Conservation (phyloP, 805 yeast genomes). For the Metschnikowia corniflorae region DNA sequence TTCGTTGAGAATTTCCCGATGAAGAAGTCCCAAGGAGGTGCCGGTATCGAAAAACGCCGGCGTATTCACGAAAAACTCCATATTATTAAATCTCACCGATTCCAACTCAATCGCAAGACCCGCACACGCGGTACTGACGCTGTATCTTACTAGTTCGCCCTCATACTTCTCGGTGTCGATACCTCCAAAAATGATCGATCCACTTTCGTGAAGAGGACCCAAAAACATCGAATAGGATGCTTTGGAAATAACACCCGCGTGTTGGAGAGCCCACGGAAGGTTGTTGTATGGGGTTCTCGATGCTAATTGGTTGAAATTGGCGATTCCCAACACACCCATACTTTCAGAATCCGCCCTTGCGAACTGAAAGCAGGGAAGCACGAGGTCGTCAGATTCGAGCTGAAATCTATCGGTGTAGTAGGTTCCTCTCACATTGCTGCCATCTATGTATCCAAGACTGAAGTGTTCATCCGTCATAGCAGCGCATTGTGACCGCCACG, state of each 20-base stretch:
- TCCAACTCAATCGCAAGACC: conserved; percentile 7
- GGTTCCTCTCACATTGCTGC: conserved; percentile 3
- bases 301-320: conserved; percentile 5
- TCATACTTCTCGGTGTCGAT: conserved; percentile 39
- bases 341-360: conserved; percentile 2
- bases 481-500: neutral
- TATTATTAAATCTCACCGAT: conserved; percentile 3
- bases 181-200: conserved; percentile 40
- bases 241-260: conserved; percentile 52
- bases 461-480: conserved; percentile 3
- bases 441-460: conserved; percentile 8
- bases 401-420: conserved; percentile 9
- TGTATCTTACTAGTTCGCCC: conserved; percentile 8
- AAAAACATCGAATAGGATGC: conserved; percentile 62
- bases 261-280: conserved; percentile 58
- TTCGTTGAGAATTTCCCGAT: conserved; percentile 8
- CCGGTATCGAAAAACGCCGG: conserved; percentile 14
- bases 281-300: conserved; percentile 28
- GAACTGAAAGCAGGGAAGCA: conserved; percentile 11
- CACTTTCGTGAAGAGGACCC: conserved; percentile 32
- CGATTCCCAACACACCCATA: conserved; percentile 12
- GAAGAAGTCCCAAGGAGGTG: conserved; percentile 9
- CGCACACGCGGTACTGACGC: neutral
- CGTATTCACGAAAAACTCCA: neutral
- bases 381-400: conserved; percentile 2